Evolutionary conservation across 2,329 filamentous ascomycete species (phyloP).

Genomic region (Lasiodiplodia gonubiensis): DNA sequence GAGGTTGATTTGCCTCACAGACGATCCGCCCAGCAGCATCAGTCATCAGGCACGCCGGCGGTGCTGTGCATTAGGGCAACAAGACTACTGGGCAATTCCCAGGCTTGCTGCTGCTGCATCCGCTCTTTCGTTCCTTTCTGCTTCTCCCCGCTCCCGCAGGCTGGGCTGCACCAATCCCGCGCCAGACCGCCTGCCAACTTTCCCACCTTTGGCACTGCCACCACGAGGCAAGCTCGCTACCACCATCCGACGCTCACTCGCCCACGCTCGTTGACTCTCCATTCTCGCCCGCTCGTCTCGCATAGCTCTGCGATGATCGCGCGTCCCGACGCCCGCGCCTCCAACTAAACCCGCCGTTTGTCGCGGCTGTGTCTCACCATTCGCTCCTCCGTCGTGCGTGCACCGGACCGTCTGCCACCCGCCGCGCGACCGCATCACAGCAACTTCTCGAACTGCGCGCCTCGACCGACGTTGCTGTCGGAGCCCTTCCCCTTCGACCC

Average conservation of each 20-base stretch:
- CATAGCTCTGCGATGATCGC: conserved; percentile 18
- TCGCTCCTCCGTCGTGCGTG: conserved; percentile 13
- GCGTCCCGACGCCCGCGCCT: conserved; percentile 10
- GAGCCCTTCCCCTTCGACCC: not conserved
- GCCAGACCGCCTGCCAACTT: conserved; percentile 24
- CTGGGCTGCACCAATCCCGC: conserved; percentile 18
- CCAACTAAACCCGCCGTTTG: conserved; percentile 13
- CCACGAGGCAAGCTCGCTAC: conserved; percentile 20
- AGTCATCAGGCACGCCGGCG: conserved; percentile 19
- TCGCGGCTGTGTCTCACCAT: conserved; percentile 23
- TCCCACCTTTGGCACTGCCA: conserved; percentile 24
- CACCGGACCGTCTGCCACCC: not conserved
- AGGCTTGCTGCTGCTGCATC: conserved; percentile 5
- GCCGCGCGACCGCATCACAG: conserved; percentile 11
- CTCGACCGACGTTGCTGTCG: conserved; percentile 12
- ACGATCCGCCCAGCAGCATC: conserved; percentile 18
- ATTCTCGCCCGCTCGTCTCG: conserved; percentile 4
- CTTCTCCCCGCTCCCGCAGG: conserved; percentile 24
- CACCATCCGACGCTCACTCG: not conserved
- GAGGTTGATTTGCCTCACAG: conserved; percentile 24
- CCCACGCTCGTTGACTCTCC: conserved; percentile 17
- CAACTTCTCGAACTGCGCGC: not conserved
- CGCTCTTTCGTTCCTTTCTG: conserved; percentile 14
- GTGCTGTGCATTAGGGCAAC: conserved; percentile 21
- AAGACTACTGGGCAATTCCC: conserved; percentile 22